Evolutionary conservation across 345 rosid genomes (phyloP).

Genomic region (Nephelium lappaceum): DNA sequence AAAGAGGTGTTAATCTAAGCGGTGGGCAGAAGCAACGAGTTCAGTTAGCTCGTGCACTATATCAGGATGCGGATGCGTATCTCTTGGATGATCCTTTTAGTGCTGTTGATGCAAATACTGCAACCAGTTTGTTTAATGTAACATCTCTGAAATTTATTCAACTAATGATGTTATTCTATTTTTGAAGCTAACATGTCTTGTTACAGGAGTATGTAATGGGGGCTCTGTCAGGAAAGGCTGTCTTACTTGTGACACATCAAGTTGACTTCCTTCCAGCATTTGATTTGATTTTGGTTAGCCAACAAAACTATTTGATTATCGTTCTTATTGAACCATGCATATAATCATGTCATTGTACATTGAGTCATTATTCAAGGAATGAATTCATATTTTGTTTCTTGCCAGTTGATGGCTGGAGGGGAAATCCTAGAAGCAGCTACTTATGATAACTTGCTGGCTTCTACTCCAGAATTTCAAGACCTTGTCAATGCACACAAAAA

Average conservation of each 20-base stretch:
- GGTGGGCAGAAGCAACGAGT: slow-evolving; percentile 66
- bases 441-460: slow-evolving; percentile 44
- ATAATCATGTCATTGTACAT: too few relatives aligned
- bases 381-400: slow-evolving; percentile 14
- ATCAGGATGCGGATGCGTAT: slow-evolving; percentile 58
- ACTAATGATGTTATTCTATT: neutral
- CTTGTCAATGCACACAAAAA: slow-evolving; percentile 53
- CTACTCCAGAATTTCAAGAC: slow-evolving; percentile 43
- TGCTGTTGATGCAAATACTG: slow-evolving; percentile 69
- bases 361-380: neutral
- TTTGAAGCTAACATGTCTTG: neutral
- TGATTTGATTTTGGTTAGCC: slow-evolving; percentile 47
- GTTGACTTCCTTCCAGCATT: slow-evolving; percentile 60
- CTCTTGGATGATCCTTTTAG: slow-evolving; percentile 70
- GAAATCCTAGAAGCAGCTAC: slow-evolving; percentile 41
- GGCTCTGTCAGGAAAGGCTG: slow-evolving; percentile 52
- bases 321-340: neutral
- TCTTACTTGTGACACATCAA: slow-evolving; percentile 60
- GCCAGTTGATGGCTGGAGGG: slow-evolving; percentile 52
- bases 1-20: slow-evolving; percentile 60
- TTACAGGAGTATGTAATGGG: slow-evolving; percentile 52
- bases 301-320: neutral
- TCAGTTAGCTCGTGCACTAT: slow-evolving; percentile 62
- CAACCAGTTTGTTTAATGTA: slow-evolving; percentile 50
- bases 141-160: neutral